Evolutionary conservation across 495 filamentous ascomycete genomes (phyloP).

Genomic region (Sordaria brevicollis): DNA sequence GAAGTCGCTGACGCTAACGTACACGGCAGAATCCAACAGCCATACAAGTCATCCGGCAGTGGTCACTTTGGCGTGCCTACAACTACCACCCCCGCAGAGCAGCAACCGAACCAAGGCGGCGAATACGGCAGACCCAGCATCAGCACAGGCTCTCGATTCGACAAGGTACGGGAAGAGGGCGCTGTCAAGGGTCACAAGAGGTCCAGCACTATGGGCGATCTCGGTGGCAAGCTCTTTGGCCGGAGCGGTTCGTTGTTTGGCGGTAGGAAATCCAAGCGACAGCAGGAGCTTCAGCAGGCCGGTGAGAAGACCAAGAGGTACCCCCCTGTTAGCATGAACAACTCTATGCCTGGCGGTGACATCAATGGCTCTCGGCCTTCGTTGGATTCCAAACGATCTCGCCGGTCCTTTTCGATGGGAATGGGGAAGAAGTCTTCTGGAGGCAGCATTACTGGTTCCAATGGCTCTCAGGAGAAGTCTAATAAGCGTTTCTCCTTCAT

Average conservation of each 20-base stretch:
- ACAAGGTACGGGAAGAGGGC: constrained; percentile 20
- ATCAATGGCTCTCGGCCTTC: constrained; percentile 54
- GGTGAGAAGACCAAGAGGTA: constrained; percentile 49
- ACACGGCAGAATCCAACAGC: constrained; percentile 83
- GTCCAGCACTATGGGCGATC: constrained; percentile 78
- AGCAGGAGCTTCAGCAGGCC: constrained; percentile 26
- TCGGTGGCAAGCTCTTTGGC: constrained; percentile 68
- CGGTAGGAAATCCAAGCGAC: constrained; percentile 37
- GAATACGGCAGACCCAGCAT: constrained; percentile 53
- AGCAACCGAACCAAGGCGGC: constrained; percentile 19
- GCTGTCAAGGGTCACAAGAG: constrained; percentile 69
- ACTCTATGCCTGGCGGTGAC: constrained; percentile 34
- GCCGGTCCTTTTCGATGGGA: constrained; percentile 65
- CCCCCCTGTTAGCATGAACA: constrained; percentile 73
- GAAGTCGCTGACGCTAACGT: constrained; percentile 83
- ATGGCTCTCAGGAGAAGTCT: constrained; percentile 45
- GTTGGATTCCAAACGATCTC: constrained; percentile 58
- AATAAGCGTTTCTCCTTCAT: constrained; percentile 68
- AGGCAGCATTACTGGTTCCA: constrained; percentile 42
- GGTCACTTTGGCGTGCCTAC: constrained; percentile 59
- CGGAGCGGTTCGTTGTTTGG: constrained; percentile 72
- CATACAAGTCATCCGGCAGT: constrained; percentile 57
- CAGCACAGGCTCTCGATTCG: constrained; percentile 41
- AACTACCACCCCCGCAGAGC: constrained; percentile 51
- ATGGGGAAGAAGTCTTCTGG: constrained; percentile 58